Evolutionary conservation across 78 protist genomes (phyloP).

Genomic region (Acrasis kona): DNA sequence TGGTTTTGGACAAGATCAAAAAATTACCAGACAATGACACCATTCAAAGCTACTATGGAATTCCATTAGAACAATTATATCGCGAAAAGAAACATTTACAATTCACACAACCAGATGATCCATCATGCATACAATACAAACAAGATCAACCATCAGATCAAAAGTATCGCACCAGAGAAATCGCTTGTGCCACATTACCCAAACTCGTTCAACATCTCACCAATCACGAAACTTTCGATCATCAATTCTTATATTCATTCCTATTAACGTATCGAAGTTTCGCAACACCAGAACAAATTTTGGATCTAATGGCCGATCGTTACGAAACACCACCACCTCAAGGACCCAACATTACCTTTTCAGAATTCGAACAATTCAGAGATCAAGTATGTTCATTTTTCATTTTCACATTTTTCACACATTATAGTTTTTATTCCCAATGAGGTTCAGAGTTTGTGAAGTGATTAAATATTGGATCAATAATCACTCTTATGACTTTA

Average conservation of each 20-base stretch:
- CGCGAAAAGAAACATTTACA: too few species aligned
- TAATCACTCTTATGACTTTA: background rate
- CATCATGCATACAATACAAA: background rate
- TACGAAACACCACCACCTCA: background rate
- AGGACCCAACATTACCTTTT: background rate
- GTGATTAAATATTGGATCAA: background rate
- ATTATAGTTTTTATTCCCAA: background rate
- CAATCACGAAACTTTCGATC: background rate
- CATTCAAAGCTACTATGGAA: background rate
- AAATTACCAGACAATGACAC: background rate
- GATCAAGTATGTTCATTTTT: background rate
- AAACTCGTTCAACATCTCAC: background rate
- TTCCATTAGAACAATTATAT: background rate
- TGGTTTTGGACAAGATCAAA: background rate
- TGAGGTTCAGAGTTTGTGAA: background rate
- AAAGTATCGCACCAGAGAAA: background rate
- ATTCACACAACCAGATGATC: background rate
- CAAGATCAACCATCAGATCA: background rate
- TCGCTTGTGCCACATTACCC: background rate
- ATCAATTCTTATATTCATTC: background rate
- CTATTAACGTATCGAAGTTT: background rate
- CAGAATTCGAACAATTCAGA: background rate
- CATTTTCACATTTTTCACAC: background rate
- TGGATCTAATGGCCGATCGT: background rate
- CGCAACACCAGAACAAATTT: background rate